Evolutionary conservation across 805 yeast species (phyloP).

Genomic region (Hanseniaspora nectarophila): DNA sequence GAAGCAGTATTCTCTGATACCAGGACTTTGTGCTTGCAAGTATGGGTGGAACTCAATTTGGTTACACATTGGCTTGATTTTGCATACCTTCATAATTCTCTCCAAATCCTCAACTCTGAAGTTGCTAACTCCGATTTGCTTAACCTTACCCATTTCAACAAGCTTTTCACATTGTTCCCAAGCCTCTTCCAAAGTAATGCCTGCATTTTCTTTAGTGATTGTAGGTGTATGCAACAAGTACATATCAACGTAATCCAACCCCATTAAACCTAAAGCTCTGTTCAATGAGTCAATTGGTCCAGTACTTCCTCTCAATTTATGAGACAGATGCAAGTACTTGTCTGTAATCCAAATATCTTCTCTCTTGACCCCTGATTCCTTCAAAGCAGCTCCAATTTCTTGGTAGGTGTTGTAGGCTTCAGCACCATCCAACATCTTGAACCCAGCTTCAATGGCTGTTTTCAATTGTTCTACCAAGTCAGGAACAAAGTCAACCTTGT

Average conservation of each 20-base stretch:
- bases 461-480: slow-evolving; percentile 36
- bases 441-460: slow-evolving; percentile 41
- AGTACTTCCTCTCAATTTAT: slow-evolving; percentile 28
- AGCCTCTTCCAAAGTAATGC: slow-evolving; percentile 39
- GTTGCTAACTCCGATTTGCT: slow-evolving; percentile 59
- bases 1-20: slow-evolving; percentile 38
- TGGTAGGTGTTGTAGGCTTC: slow-evolving; percentile 48
- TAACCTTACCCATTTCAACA: slow-evolving; percentile 43
- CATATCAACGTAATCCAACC: slow-evolving; percentile 45
- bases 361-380: slow-evolving; percentile 30
- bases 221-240: slow-evolving; percentile 54
- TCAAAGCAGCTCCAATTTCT: slow-evolving; percentile 45
- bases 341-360: slow-evolving; percentile 48
- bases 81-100: slow-evolving; percentile 32
- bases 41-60: slow-evolving; percentile 63
- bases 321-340: slow-evolving; percentile 34
- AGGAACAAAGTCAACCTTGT: slow-evolving; percentile 25
- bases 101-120: slow-evolving; percentile 43
- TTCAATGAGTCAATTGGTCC: slow-evolving; percentile 39
- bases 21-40: slow-evolving; percentile 53
- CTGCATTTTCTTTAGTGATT: slow-evolving; percentile 34
- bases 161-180: slow-evolving; percentile 49
- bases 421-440: slow-evolving; percentile 55
- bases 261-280: slow-evolving; percentile 35
- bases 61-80: slow-evolving; percentile 43